These are phyloP conservation scores for Phytophthora megakarya DNA, from an alignment of 352 stramenopile genomes.

Conservation along the genomic window DNA sequence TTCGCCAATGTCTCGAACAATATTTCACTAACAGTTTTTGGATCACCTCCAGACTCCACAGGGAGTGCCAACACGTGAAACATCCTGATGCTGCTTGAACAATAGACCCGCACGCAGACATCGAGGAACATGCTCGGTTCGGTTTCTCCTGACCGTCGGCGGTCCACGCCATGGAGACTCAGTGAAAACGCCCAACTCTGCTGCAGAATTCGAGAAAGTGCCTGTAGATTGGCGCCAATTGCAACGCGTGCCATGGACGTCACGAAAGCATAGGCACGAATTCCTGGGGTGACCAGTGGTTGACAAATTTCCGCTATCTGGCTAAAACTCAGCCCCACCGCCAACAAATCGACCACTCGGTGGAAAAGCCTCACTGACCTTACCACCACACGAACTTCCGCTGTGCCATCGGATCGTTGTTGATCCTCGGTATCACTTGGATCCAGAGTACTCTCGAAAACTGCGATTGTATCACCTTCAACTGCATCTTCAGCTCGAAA, in stretches of 20 bases:
- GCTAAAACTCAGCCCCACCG: constrained; percentile 25
- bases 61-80: constrained; percentile 28
- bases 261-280: constrained; percentile 3
- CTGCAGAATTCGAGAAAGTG: constrained; percentile 15
- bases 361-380: constrained; percentile 12
- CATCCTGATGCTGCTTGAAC: constrained; percentile 7
- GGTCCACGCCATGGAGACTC: constrained; percentile 18
- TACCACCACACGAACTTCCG: constrained; percentile 25
- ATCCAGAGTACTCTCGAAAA: constrained; percentile 32
- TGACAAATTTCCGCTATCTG: constrained; percentile 26
- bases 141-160: constrained; percentile 3
- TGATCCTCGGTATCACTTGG: constrained; percentile 13
- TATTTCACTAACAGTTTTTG: constrained; percentile 6
- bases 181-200: constrained; percentile 29
- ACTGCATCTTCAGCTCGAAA: constrained; percentile 10
- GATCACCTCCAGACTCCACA: constrained; percentile 1
- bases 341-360: constrained; percentile 22
- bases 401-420: constrained; percentile 25
- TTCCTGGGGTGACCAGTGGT: neutral
- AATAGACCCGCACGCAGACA: constrained; percentile 15
- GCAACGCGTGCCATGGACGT: constrained; percentile 7
- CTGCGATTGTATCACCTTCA: neutral
- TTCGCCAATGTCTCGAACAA: constrained; percentile 23
- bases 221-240: constrained; percentile 27
- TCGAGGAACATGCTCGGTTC: constrained; percentile 20